Evolutionary conservation across 1,284 basidiomycete genomes (phyloP).

Genomic region (Melampsora americana): DNA sequence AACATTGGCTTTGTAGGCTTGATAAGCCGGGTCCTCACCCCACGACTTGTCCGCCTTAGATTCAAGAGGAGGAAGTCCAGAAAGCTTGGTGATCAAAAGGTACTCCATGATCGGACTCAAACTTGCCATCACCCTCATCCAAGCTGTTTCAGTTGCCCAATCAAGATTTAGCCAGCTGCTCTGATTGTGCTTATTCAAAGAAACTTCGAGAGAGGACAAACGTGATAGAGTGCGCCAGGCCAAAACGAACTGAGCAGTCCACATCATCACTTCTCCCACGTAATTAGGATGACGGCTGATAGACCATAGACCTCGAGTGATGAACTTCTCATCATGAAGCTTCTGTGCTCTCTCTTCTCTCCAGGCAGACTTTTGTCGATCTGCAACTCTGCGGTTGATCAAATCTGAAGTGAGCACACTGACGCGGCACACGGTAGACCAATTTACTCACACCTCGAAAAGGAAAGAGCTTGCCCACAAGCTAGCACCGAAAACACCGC

Average conservation of each 20-base stretch:
- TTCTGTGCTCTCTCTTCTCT: conserved; percentile 64
- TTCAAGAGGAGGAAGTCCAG: conserved; percentile 70
- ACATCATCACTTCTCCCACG: conserved; percentile 71
- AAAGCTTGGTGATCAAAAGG: conserved; percentile 58
- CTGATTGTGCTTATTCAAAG: conserved; percentile 45
- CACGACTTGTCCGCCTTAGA: conserved; percentile 64
- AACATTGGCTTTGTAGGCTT: conserved; percentile 65
- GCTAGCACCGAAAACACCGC: conserved; percentile 63
- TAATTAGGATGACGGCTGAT: conserved; percentile 74
- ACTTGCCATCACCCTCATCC: conserved; percentile 58
- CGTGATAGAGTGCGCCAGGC: conserved; percentile 52
- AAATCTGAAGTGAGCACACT: neutral
- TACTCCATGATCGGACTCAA: conserved; percentile 68
- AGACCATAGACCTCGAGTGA: conserved; percentile 68
- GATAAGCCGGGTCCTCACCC: conserved; percentile 65
- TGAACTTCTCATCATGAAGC: conserved; percentile 71
- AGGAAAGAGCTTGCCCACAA: conserved; percentile 64
- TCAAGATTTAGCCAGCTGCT: conserved; percentile 38
- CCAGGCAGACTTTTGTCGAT: conserved; percentile 70
- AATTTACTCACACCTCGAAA: conserved; percentile 58
- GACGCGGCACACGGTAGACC: neutral
- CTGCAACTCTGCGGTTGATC: conserved; percentile 57
- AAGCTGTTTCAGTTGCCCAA: conserved; percentile 57
- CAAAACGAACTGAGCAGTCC: conserved; percentile 68
- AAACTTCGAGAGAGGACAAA: neutral